A percentile compares a stretch with the other conserved stretches of the same genome.
phyloP scores from a whole-genome alignment of 192 early-diverging fungal genomes.

The Backusella macrospora region DNA sequence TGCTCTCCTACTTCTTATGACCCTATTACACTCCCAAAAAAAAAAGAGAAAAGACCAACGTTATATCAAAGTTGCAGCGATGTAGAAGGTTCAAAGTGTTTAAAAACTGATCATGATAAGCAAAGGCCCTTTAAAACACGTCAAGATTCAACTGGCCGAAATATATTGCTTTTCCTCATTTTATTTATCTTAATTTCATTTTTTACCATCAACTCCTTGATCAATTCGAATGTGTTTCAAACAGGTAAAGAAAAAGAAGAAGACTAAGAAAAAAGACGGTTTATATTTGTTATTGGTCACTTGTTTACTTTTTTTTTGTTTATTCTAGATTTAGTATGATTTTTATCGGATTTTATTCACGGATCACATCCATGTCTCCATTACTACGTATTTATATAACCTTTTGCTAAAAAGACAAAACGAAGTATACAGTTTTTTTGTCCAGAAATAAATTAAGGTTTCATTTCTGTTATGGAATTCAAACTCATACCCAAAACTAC shows the following conservation, averaged over 20 bases:
- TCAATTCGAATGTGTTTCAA: conserved; percentile 5
- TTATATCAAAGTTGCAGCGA: neutral
- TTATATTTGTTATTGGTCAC: neutral
- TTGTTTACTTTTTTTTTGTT: neutral
- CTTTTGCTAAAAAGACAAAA: no score
- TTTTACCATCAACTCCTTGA: neutral
- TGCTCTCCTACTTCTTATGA: neutral
- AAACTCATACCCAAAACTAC: no score
- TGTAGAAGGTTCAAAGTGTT: neutral
- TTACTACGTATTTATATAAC: no score
- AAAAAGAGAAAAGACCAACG: neutral
- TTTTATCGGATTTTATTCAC: no score
- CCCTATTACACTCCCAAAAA: neutral
- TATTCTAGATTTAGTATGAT: no score
- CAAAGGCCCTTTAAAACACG: conserved; percentile 2
- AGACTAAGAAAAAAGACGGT: neutral
- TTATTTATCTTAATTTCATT: neutral
- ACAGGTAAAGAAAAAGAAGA: neutral
- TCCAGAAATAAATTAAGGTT: no score
- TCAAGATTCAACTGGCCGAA: neutral
- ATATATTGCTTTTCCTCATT: neutral
- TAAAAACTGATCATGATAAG: conserved; percentile 4
- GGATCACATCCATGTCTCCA: no score
- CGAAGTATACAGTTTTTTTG: no score
- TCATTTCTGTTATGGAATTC: no score